Evolutionary conservation across 202 grass and related monocot species (phyloP).

Genomic region (Panicum hallii): DNA sequence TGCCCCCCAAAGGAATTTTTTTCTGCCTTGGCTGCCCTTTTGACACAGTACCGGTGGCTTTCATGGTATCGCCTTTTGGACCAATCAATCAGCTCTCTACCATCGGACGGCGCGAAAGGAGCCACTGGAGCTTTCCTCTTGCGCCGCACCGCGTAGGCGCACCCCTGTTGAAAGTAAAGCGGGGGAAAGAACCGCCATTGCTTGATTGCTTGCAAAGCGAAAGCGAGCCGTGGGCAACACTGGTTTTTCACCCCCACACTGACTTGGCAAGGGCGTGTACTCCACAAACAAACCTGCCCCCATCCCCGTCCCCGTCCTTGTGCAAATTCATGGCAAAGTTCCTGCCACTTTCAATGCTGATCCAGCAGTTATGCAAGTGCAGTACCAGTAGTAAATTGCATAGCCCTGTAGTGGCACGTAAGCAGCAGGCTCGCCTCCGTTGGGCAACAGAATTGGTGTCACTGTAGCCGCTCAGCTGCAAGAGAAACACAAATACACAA

Average conservation of each 20-base stretch:
- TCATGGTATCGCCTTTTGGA: neutral
- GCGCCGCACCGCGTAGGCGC: slow-evolving; percentile 13
- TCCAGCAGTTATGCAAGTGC: neutral
- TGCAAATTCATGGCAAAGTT: neutral
- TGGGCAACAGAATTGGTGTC: neutral
- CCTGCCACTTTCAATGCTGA: neutral
- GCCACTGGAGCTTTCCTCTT: slow-evolving; percentile 16
- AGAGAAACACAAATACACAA: neutral
- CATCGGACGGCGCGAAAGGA: slow-evolving; percentile 18
- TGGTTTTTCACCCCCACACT: slow-evolving; percentile 9
- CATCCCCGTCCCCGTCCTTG: neutral
- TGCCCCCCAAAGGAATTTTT: neutral
- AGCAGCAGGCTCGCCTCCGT: neutral
- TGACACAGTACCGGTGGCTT: neutral
- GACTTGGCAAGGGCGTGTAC: slow-evolving; percentile 49
- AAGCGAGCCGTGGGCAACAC: slow-evolving; percentile 14
- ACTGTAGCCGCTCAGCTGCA: neutral
- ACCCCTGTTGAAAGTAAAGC: slow-evolving; percentile 19
- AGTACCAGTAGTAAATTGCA: neutral
- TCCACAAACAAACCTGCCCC: slow-evolving; percentile 2
- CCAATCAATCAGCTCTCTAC: neutral
- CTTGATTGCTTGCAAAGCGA: slow-evolving; percentile 19
- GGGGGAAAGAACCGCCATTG: neutral
- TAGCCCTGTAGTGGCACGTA: neutral
- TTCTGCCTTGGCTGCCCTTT: neutral